phyloP scores from a whole-genome alignment of 192 early-diverging fungal species.

The Coemansia guatemalensis region DNA sequence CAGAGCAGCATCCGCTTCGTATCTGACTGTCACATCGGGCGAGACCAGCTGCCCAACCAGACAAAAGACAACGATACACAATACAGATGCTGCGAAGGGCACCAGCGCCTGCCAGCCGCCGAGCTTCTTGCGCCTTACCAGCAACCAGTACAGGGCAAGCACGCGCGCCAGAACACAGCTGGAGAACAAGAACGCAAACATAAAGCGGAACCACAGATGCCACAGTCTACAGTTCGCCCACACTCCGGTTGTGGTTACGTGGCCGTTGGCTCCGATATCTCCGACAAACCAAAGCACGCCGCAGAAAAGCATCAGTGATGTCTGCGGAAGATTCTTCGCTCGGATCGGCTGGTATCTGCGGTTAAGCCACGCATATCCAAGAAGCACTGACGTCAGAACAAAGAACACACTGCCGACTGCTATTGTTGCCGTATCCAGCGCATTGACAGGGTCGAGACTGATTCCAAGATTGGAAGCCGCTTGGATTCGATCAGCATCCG shows the following conservation, averaged over 20 bases:
- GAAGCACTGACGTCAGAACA: slow-evolving; percentile 14
- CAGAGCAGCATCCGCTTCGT: neutral
- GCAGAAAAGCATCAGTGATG: slow-evolving; percentile 15
- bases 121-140: slow-evolving; percentile 37
- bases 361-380: slow-evolving; percentile 31
- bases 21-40: slow-evolving; percentile 1
- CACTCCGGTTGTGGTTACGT: slow-evolving; percentile 16
- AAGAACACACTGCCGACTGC: slow-evolving; percentile 14
- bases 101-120: slow-evolving; percentile 11
- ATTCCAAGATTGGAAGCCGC: slow-evolving; percentile 6
- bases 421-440: slow-evolving; percentile 14
- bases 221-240: slow-evolving; percentile 39
- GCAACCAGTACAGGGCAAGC: slow-evolving; percentile 39
- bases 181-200: slow-evolving; percentile 30
- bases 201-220: slow-evolving; percentile 39
- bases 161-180: slow-evolving; percentile 41
- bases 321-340: slow-evolving; percentile 36
- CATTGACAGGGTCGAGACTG: slow-evolving; percentile 14
- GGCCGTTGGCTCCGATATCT: slow-evolving; percentile 33
- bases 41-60: slow-evolving; percentile 21
- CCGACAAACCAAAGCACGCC: slow-evolving; percentile 42
- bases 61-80: slow-evolving; percentile 53
- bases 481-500: neutral
- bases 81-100: slow-evolving; percentile 31
- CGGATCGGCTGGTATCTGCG: slow-evolving; percentile 33